Evolutionary conservation across 2,329 filamentous ascomycete species (phyloP), one percentile per base, ranked within the genome.

Genomic region (Diaporthe vexans): DNA sequence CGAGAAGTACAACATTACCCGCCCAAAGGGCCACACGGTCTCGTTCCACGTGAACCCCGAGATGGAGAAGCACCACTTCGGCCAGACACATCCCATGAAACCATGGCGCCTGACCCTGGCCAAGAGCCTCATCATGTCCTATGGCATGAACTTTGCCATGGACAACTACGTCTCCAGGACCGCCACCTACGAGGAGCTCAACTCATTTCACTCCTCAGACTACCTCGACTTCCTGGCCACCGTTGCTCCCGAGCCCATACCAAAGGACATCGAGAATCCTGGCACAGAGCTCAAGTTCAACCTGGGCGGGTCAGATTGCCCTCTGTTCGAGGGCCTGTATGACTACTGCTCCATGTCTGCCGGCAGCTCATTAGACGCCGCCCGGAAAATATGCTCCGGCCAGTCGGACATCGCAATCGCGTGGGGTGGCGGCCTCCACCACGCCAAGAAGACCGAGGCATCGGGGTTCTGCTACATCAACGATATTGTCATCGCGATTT

Each of bases 391-490:
- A 51, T 94, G 93, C 81, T 93, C 94, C 79, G 89, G 92, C 63
- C 94, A 98, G 84, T 95, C 95, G 40, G 94, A 98, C 81, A 98
- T 99, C 81, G 97, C 97, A 72, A 95, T 99, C 80, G 97, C 97
- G 79, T 99, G 97, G 97, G 97, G 95, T 24, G 97, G 97, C 48
- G 97, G 97, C 15, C 89, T 99, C 40, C 97, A 99, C 83, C 97
- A 99, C 81, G 97, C 97, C 59, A 98, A 98, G 84, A 97, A 96
- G 81, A 91, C 93, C 71, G 95, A 98, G 84, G 96, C 97, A 0
- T 96, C 94, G 19, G 97, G 97, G 0, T 99, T 99, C 84, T 99
- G 97, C 86, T 99, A 99, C 85, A 95, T 98, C 85, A 99, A 99
- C 83, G 97, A 99, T 83, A 98, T 98, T 79, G 97, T 98, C 74